These are phyloP conservation scores for Rhododendron vialii DNA, from an alignment of 148 eudicot species.

Conservation along the genomic window DNA sequence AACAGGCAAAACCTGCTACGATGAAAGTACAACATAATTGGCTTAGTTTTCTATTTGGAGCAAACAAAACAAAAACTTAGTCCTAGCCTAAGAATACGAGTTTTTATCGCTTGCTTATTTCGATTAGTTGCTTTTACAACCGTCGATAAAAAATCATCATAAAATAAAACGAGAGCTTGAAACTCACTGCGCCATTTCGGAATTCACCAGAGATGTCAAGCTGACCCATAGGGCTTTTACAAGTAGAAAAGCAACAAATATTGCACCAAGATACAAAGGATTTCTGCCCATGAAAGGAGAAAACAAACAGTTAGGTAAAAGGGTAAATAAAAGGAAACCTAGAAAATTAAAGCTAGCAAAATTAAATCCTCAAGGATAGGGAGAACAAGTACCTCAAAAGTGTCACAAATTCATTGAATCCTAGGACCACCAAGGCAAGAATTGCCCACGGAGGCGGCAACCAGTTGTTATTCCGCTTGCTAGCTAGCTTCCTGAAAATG, in stretches of 20 bases:
- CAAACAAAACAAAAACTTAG: background rate
- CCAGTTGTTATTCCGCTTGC: conserved; percentile 89
- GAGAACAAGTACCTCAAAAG: conserved; percentile 61
- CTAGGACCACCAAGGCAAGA: conserved; percentile 68
- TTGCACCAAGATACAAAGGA: conserved; percentile 70
- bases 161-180: background rate
- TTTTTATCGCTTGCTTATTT: background rate
- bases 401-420: conserved; percentile 97
- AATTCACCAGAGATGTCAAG: conserved; percentile 81
- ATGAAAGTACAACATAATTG: background rate
- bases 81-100: background rate
- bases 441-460: conserved; percentile 99
- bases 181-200: conserved; percentile 83
- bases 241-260: conserved; percentile 75
- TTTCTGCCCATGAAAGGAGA: conserved; percentile 51
- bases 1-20: background rate
- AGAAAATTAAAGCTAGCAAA: background rate
- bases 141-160: background rate
- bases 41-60: background rate
- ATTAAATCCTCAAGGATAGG: background rate
- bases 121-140: background rate
- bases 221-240: conserved; percentile 90
- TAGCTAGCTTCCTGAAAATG: conserved; percentile 85
- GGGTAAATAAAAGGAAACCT: background rate
- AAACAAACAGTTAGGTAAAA: background rate